Conservation (phyloP, 2,329 filamentous ascomycete species). For the Arthrobotrys entomopaga region DNA sequence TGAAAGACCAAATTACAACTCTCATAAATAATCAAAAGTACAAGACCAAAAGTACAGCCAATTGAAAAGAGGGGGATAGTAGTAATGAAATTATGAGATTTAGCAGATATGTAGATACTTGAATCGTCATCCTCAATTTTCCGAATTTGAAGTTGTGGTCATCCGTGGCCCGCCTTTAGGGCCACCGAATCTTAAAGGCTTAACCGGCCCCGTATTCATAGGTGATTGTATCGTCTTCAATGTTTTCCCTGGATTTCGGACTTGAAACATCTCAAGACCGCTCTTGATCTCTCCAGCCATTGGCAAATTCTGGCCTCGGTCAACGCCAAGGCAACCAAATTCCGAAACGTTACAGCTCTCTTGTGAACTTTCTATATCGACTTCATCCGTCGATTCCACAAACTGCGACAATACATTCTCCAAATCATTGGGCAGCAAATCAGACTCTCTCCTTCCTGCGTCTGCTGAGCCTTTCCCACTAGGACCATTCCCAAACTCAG, state of each 20-base stretch:
- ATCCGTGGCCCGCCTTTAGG: slow-evolving; percentile 15
- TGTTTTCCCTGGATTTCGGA: slow-evolving; percentile 31
- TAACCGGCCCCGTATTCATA: not conserved
- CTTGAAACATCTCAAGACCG: slow-evolving; percentile 15
- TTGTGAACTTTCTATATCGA: not conserved
- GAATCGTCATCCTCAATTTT: too few species aligned
- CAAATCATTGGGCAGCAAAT: slow-evolving; percentile 21
- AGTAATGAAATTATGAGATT: too few species aligned
- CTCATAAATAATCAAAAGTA: too few species aligned
- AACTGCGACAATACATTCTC: slow-evolving; percentile 31
- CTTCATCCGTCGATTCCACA: slow-evolving; percentile 11
- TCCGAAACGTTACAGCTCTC: slow-evolving; percentile 42
- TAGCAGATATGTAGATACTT: too few species aligned
- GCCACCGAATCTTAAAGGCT: slow-evolving; percentile 7
- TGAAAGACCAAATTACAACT: too few species aligned
- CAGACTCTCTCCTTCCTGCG: slow-evolving; percentile 16
- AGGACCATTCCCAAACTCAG: not conserved
- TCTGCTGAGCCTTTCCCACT: not conserved
- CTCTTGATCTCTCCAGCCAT: slow-evolving; percentile 7
- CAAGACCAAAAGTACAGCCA: not conserved
- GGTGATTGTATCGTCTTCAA: not conserved
- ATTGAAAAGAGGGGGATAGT: too few species aligned
- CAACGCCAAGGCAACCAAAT: slow-evolving; percentile 6
- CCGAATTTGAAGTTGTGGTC: not conserved
- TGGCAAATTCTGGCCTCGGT: slow-evolving; percentile 3